These are phyloP conservation scores for Thinopyrum elongatum DNA, from an alignment of 176 grass and related monocot genomes.

Conservation along the genomic window DNA sequence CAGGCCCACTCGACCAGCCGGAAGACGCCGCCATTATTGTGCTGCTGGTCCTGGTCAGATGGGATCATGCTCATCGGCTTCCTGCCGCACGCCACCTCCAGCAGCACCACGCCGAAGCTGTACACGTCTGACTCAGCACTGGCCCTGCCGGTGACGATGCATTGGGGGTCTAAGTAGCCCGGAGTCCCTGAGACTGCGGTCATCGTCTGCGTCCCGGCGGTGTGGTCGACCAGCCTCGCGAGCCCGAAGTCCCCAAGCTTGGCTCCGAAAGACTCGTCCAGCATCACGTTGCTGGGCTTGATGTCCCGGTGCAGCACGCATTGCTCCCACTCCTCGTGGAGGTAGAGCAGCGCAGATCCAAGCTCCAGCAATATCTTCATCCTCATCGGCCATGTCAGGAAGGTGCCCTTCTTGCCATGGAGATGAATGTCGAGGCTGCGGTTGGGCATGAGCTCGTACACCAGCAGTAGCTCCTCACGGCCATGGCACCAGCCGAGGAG, in stretches of 20 bases:
- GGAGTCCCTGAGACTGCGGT: neutral
- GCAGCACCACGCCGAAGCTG: constrained; percentile 78
- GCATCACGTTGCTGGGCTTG: neutral
- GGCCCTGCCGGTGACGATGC: neutral
- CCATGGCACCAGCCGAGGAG: neutral
- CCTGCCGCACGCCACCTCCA: constrained; percentile 26
- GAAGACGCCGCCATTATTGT: too few species aligned
- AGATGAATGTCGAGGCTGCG: neutral
- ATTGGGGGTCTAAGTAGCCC: neutral
- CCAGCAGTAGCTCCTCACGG: neutral
- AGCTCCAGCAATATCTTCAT: neutral
- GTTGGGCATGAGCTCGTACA: neutral
- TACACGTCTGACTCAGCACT: constrained; percentile 53
- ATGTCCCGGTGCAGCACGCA: neutral
- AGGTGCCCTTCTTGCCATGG: neutral
- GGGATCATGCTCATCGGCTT: too few species aligned
- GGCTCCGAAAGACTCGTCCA: neutral
- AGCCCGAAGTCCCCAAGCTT: neutral
- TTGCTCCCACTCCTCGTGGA: neutral
- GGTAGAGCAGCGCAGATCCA: neutral
- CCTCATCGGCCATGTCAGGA: neutral
- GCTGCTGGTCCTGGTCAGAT: too few species aligned
- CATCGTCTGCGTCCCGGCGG: neutral
- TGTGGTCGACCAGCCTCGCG: neutral
- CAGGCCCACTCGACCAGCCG: too few species aligned